These are phyloP conservation scores for Mycena polygramma DNA, from an alignment of 768 basidiomycete genomes.

Conservation along the genomic window DNA sequence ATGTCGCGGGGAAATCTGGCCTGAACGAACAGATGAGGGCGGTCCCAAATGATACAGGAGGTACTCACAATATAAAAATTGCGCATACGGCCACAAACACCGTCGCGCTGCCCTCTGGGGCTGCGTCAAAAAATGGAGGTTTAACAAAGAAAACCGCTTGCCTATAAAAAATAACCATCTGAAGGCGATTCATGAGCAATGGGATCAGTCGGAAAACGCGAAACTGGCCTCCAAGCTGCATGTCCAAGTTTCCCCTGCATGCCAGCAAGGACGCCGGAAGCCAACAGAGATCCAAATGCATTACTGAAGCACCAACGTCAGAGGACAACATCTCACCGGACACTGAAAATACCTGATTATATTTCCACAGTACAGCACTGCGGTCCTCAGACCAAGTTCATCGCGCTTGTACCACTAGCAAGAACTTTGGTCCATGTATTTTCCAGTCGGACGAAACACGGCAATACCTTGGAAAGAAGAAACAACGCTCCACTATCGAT, in stretches of 20 bases:
- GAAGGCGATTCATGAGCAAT: background rate
- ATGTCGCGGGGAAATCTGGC: constrained; percentile 85
- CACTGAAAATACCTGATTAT: constrained; percentile 63
- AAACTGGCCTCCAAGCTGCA: constrained; percentile 79
- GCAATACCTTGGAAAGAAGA: constrained; percentile 65
- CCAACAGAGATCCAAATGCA: constrained; percentile 87
- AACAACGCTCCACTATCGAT: constrained; percentile 50
- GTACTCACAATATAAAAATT: constrained; percentile 65
- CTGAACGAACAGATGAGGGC: too few species aligned
- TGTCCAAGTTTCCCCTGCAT: constrained; percentile 85
- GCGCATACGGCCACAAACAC: constrained; percentile 67
- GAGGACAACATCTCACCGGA: too few species aligned
- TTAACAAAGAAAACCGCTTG: too few species aligned
- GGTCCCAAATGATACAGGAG: too few species aligned
- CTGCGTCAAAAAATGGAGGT: too few species aligned
- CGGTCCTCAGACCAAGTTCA: constrained; percentile 82
- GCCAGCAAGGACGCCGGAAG: constrained; percentile 79
- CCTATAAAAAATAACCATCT: constrained; percentile 86
- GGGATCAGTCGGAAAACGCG: background rate
- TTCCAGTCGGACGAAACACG: background rate
- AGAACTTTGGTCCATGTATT: background rate
- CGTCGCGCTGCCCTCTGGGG: constrained; percentile 73
- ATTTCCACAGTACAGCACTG: constrained; percentile 80
- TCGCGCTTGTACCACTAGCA: constrained; percentile 76
- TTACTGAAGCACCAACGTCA: constrained; percentile 51